Evolutionary conservation across 2,329 filamentous ascomycete genomes (phyloP).

Genomic region (Colletotrichum caudatum): DNA sequence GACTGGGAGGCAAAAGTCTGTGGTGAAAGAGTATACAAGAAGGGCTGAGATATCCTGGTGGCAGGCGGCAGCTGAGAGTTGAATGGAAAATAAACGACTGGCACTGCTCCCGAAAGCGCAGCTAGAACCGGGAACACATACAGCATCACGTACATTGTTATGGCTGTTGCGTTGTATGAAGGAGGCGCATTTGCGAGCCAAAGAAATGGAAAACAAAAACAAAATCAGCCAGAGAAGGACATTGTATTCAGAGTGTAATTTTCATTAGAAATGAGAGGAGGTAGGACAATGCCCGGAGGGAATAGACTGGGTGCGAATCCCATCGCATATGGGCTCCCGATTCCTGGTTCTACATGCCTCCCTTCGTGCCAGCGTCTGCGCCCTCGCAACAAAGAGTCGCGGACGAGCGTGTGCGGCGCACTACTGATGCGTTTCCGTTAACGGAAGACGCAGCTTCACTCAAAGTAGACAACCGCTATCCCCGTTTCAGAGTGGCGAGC

Average conservation of each 20-base stretch:
- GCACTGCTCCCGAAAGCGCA: slow-evolving; percentile 52
- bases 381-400: slow-evolving; percentile 33
- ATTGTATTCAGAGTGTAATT: slow-evolving; percentile 31
- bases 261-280: slow-evolving; percentile 26
- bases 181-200: slow-evolving; percentile 39
- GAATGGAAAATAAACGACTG: slow-evolving; percentile 74
- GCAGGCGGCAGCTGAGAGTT: slow-evolving; percentile 88
- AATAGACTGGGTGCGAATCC: slow-evolving; percentile 30
- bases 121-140: slow-evolving; percentile 48
- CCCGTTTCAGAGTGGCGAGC: slow-evolving; percentile 22
- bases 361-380: slow-evolving; percentile 37
- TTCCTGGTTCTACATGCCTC: slow-evolving; percentile 21
- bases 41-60: slow-evolving; percentile 75
- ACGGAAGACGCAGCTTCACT: slow-evolving; percentile 25
- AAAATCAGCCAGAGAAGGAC: slow-evolving; percentile 31
- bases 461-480: slow-evolving; percentile 7
- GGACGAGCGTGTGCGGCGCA: slow-evolving; percentile 25
- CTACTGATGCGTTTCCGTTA: slow-evolving; percentile 11
- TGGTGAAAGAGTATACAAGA: slow-evolving; percentile 77
- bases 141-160: slow-evolving; percentile 48
- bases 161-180: slow-evolving; percentile 42
- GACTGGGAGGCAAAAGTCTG: slow-evolving; percentile 77
- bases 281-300: slow-evolving; percentile 19
- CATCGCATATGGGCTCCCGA: slow-evolving; percentile 8
- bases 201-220: slow-evolving; percentile 40